phyloP scores from a whole-genome alignment of 768 basidiomycete genomes.

The Daedaleopsis sinensis region DNA sequence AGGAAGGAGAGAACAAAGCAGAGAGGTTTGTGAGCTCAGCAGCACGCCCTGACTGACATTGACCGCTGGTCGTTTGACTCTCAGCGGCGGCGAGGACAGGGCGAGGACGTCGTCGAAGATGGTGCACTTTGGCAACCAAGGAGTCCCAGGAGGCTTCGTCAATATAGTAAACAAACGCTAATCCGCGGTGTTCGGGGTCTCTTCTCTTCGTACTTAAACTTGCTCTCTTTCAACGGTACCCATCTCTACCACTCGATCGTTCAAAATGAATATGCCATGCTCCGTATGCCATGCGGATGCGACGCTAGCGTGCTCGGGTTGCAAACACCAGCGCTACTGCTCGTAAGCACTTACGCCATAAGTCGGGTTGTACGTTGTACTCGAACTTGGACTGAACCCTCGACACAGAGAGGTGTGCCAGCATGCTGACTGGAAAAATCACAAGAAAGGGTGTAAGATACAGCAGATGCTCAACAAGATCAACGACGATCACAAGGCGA shows the following conservation, averaged over 20 bases:
- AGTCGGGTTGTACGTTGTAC: too few relatives aligned
- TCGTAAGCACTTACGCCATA: conserved; percentile 8
- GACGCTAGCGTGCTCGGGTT: conserved; percentile 12
- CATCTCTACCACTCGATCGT: background rate
- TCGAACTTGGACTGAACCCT: background rate
- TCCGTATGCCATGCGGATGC: conserved; percentile 9
- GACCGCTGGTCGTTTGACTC: conserved; percentile 18
- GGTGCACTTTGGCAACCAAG: conserved; percentile 18
- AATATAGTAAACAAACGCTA: conserved; percentile 8
- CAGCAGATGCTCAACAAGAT: conserved; percentile 31
- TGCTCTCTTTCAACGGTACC: background rate
- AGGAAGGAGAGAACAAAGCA: background rate
- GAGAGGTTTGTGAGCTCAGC: conserved; percentile 5
- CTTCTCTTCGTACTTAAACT: background rate
- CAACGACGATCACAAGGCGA: conserved; percentile 25
- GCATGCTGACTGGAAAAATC: conserved; percentile 32
- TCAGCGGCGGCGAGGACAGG: conserved; percentile 17
- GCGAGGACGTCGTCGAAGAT: conserved; percentile 15
- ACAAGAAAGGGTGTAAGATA: conserved; percentile 39
- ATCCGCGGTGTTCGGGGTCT: conserved; percentile 10
- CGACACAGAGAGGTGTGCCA: conserved; percentile 27
- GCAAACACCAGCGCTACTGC: conserved; percentile 22
- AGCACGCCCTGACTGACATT: conserved; percentile 17
- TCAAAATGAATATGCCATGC: conserved; percentile 4
- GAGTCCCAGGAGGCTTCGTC: conserved; percentile 12